Evolutionary conservation across 805 yeast genomes (phyloP), one percentile per base, ranked within the genome.

Genomic region (Saccharomycodes ludwigii): DNA sequence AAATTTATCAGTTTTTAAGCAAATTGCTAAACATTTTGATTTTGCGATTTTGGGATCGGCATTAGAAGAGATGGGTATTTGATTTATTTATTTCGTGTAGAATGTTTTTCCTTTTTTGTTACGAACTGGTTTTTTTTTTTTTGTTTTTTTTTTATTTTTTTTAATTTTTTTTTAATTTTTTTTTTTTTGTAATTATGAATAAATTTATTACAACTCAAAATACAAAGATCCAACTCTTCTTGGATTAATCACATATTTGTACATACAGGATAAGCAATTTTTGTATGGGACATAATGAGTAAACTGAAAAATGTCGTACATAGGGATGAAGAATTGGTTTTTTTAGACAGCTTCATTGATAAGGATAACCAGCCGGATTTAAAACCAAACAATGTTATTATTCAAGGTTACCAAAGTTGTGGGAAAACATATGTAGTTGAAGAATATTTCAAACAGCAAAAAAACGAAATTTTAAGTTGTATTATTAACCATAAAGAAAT

Each of bases 11-110:
- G 63, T 73, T 0, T 82, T 67, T 49, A 58, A 58, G 15, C 73
- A 70, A 36, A 74, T 84, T 10, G 71, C 88, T 1, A 56, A 58
- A 10, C 66, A 54, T 32, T 81, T 70, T 48, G 76, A 72, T 23
- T 59, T 86, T 42, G 69, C 67, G 33, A 54, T 84, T 34, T 50
- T 84, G 28, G 48, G 54, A 25, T 58, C 58, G 4, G 18, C 20
- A 18, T 22, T 36, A 14, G 22, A 20, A n/a, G 37, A 33, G 11
- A 23, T 36, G 31, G 11, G 17, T 25, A 25, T 25, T 15, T 16
- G 17, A 25, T 6, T 9, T 11, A 4, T 24, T 5, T 12, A 12
- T 23, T 19, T 13, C 12, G 16, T 24, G 17, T 24, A 14, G 15
- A 5, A 9, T 24, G 6, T n/a, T 24, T 9, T 4, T 5, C 14